These are phyloP conservation scores for Cucurbita argyrosperma DNA, from an alignment of 306 rosid species.

Conservation along the genomic window DNA sequence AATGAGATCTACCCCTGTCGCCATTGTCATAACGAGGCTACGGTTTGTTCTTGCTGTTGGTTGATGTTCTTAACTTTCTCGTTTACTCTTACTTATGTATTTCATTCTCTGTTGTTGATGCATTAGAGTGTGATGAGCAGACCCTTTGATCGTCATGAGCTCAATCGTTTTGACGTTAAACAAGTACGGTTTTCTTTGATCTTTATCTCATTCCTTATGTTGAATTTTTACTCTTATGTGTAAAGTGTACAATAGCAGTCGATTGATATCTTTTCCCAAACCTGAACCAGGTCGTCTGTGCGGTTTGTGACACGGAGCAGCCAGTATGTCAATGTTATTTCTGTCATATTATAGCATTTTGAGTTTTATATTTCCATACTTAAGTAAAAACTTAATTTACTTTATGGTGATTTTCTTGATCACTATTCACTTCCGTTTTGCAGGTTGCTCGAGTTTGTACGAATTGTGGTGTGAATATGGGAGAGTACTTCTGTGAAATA, in stretches of 20 bases:
- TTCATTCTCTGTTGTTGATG: constrained; percentile 3
- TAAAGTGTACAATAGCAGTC: neutral
- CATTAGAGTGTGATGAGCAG: constrained; percentile 50
- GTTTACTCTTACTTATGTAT: neutral
- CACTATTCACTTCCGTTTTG: neutral
- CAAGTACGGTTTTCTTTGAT: constrained; percentile 32
- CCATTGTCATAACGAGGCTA: constrained; percentile 85
- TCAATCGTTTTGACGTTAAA: constrained; percentile 52
- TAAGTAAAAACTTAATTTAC: neutral
- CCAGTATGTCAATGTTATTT: constrained; percentile 37
- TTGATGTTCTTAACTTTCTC: neutral
- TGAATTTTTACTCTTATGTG: neutral
- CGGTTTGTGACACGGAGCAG: constrained; percentile 95
- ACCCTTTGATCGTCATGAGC: constrained; percentile 63
- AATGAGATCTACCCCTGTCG: constrained; percentile 83
- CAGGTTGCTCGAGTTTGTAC: constrained; percentile 81
- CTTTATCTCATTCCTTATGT: neutral
- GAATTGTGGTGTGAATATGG: constrained; percentile 87
- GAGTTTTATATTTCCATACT: neutral
- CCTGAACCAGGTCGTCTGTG: constrained; percentile 69
- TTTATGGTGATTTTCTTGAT: neutral
- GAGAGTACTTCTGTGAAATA: constrained; percentile 79
- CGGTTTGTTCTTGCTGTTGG: constrained; percentile 22
- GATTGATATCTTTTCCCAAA: neutral
- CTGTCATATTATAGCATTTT: neutral